Evolutionary conservation across 202 grass and related monocot genomes (phyloP), one percentile per base, ranked within the genome.

Genomic region (Eragrostis tef): DNA sequence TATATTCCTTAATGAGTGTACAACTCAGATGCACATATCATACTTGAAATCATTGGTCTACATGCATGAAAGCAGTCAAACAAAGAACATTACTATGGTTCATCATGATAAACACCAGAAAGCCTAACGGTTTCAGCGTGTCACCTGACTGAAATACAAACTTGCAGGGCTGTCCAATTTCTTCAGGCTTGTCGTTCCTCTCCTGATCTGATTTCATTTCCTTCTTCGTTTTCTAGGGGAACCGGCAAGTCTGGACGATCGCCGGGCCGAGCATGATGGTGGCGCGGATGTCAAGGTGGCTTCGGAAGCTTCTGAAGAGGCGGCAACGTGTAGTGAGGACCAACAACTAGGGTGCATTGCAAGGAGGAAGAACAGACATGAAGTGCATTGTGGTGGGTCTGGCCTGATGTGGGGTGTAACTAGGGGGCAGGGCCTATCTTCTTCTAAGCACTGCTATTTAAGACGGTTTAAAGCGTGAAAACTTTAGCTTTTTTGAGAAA

Each of bases 371-470:
- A 82, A 75, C 83, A 79, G 71, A 71, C 78, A 78, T 46, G 79
- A 27, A 31, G 72, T 72, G 46, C 83, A 82, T 79, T 67, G 70
- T 74, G 83, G 67, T 89, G 74, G 83, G 60, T 89, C 83, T 89
- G 83, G 51, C 67, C 31, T 77, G 57, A 85, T 85, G 87, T 71
- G 74, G 83, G 83, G 87, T 79, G 83, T 86, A 86, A 82, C 84
- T 86, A 75, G 88, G 68, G 73, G 84, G 79, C 74, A 70, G 79
- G 79, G 79, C 74, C 61, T 86, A 70, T 86, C 83, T 70, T 74
- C 79, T 79, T 88, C 84, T 90, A 86, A 83, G 88, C 73, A 86
- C 79, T 63, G 68, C 74, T 90, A 90, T 86, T 90, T 90, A 86
- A 90, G 84, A 86, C 74, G 46, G 79, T 78, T 78, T 90, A 86